Percentiles rank a stretch among this genome's conserved stretches.
These are phyloP conservation scores for Suzukiozyma palmioleophila DNA, from an alignment of 1,139 yeast genomes.

Conservation along the genomic window DNA sequence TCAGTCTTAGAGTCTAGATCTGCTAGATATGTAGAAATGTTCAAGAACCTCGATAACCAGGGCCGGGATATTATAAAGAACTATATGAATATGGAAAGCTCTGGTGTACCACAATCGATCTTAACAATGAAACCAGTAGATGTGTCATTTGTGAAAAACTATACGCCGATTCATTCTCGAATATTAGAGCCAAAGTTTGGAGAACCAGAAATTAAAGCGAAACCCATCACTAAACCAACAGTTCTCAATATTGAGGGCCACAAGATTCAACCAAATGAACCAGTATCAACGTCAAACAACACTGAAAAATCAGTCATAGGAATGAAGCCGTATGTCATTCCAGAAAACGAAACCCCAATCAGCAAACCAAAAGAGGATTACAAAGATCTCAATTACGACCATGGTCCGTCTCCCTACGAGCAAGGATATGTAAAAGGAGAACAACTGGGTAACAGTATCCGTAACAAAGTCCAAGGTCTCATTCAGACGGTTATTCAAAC, in stretches of 20 bases:
- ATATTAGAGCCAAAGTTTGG: neutral
- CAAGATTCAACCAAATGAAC: neutral
- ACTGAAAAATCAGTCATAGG: slow-evolving; percentile 16
- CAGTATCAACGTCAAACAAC: neutral
- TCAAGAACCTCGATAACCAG: slow-evolving; percentile 34
- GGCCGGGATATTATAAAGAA: slow-evolving; percentile 31
- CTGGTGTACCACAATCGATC: neutral
- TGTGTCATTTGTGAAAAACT: slow-evolving; percentile 24
- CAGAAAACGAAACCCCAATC: slow-evolving; percentile 6
- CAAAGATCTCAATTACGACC: slow-evolving; percentile 17
- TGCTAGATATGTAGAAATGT: slow-evolving; percentile 38
- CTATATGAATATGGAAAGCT: neutral
- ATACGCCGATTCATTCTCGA: slow-evolving; percentile 7
- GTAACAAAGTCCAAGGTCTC: slow-evolving; percentile 15
- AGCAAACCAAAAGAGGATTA: neutral
- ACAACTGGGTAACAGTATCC: slow-evolving; percentile 24
- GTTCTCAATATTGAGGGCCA: neutral
- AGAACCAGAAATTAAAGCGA: neutral
- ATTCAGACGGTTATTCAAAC: slow-evolving; percentile 7
- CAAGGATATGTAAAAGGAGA: slow-evolving; percentile 34
- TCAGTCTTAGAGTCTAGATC: slow-evolving; percentile 52
- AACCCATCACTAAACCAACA: neutral
- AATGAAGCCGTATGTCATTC: slow-evolving; percentile 23
- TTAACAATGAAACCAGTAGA: slow-evolving; percentile 19
- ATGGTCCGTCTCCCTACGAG: slow-evolving; percentile 30